Evolutionary conservation across 805 yeast genomes (phyloP), one percentile per base, ranked within the genome.

Genomic region (Candida tallmaniae): DNA sequence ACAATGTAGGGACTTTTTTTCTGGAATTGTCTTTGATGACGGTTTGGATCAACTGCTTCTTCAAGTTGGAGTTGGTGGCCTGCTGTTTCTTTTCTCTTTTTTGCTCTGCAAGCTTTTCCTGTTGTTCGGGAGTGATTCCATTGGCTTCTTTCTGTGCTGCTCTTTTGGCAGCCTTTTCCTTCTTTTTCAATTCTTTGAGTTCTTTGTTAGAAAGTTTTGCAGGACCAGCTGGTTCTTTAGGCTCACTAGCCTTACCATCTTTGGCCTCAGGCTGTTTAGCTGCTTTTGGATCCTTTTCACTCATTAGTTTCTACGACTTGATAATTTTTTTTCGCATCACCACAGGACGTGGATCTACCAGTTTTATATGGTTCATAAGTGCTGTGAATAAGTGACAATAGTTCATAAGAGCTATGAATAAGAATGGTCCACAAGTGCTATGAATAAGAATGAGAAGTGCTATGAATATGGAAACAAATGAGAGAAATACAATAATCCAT

Each of bases 101-200:
- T 62, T 56, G 68, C 53, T 49, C 64, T 5, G 60, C 67, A 36
- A 47, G 48, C 45, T 52, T 60, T 35, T 68, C 51, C 54, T 74
- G 64, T 51, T 65, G 60, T 60, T 68, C 60, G 42, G 67, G 60
- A 47, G 70, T 38, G 29, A 77, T 74, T 22, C 82, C 88, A 32
- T 67, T 73, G 6, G 78, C 80, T 45, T 74, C 83, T 52, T 85
- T 88, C 44, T 80, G 77, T 2, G 96, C 95, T 2, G 96, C 93
- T 55, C 97, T 73, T 56, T 86, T 85, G 25, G 93, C 95, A 10
- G 93, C 93, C 62, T 90, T 89, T 51, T 88, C 95, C 48, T 77
- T 77, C 67, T 88, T 89, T 56, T 87, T 85, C 56, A 80, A 65
- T 48, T 86, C 96, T 56, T 89, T 89, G 42, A 86, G 68, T 57